These are phyloP conservation scores for Globisporangium heterothallicum DNA, from an alignment of 352 stramenopile species.

Conservation along the genomic window DNA sequence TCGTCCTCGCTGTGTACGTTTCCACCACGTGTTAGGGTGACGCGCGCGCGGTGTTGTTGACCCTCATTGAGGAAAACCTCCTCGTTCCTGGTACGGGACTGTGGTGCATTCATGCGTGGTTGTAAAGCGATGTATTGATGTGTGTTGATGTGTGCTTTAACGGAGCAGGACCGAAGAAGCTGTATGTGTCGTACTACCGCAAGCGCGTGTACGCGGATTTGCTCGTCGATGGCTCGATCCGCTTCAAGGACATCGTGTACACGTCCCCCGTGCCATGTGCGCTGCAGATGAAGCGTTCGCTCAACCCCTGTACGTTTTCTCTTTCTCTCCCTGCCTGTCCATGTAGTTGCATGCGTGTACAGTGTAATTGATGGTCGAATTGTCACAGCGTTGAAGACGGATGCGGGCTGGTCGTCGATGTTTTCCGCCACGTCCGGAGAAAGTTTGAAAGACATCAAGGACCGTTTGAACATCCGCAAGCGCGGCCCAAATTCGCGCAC, in stretches of 20 bases:
- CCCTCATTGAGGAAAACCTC: constrained; percentile 69
- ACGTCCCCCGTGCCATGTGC: constrained; percentile 63
- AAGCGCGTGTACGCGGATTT: constrained; percentile 75
- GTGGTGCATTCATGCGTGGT: not conserved
- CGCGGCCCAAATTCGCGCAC: constrained; percentile 52
- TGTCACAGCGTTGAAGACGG: constrained; percentile 50
- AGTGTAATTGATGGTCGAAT: too few relatives aligned
- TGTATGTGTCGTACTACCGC: constrained; percentile 82
- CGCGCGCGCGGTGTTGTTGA: constrained; percentile 52
- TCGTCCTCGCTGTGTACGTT: too few relatives aligned
- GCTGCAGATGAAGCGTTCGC: constrained; percentile 76
- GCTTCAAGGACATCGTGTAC: constrained; percentile 75
- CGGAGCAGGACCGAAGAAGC: constrained; percentile 46
- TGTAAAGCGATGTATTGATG: not conserved
- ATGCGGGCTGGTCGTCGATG: constrained; percentile 79
- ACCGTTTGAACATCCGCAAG: constrained; percentile 67
- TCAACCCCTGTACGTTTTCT: constrained; percentile 58
- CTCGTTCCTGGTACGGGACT: constrained; percentile 35
- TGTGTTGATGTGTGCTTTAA: constrained; percentile 1
- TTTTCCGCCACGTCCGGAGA: constrained; percentile 57
- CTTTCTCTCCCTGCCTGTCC: not conserved
- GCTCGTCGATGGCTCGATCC: constrained; percentile 67
- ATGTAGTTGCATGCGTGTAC: too few relatives aligned
- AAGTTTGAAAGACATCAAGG: constrained; percentile 78
- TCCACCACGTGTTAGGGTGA: too few relatives aligned